Percentiles rank a stretch among this genome's conserved stretches.
phyloP scores from a whole-genome alignment of 176 grass and related monocot species.

The Pontederia crassipes region DNA sequence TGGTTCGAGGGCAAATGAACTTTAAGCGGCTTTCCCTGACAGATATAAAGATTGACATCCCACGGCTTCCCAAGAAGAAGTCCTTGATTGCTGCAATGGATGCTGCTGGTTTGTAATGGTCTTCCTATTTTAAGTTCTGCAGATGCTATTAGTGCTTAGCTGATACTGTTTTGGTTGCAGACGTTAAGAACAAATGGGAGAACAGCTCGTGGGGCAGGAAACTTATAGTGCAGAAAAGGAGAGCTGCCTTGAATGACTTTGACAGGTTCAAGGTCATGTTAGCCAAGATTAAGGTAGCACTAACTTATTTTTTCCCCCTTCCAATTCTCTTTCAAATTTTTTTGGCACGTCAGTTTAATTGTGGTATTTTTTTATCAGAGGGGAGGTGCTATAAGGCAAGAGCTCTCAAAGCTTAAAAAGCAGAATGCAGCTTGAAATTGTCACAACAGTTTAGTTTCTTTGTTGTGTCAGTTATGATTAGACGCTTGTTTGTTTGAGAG shows the following conservation, averaged over 20 bases:
- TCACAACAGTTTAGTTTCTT: background rate
- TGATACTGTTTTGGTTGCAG: constrained; percentile 16
- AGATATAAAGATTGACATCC: constrained; percentile 38
- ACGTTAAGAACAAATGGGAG: constrained; percentile 86
- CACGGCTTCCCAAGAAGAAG: constrained; percentile 34
- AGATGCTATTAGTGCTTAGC: background rate
- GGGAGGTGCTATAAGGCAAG: constrained; percentile 68
- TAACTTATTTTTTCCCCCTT: background rate
- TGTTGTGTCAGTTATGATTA: too few species aligned
- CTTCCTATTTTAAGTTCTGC: background rate
- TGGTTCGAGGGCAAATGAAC: constrained; percentile 83
- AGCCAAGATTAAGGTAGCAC: constrained; percentile 65
- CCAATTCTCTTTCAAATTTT: background rate
- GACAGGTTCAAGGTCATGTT: constrained; percentile 90
- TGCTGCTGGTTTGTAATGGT: constrained; percentile 23
- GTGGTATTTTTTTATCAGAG: constrained; percentile 33
- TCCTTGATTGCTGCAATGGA: constrained; percentile 38
- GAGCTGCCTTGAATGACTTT: constrained; percentile 76
- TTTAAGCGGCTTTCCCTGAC: constrained; percentile 47
- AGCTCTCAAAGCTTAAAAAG: constrained; percentile 77
- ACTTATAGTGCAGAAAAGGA: constrained; percentile 84
- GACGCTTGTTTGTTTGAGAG: too few species aligned
- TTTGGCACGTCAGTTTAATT: background rate
- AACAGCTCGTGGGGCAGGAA: constrained; percentile 91
- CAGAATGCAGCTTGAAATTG: constrained; percentile 28